Percentiles rank a stretch among this genome's conserved stretches.
Evolutionary conservation across 345 rosid genomes (phyloP).

Genomic region (Microthlaspi erraticum): DNA sequence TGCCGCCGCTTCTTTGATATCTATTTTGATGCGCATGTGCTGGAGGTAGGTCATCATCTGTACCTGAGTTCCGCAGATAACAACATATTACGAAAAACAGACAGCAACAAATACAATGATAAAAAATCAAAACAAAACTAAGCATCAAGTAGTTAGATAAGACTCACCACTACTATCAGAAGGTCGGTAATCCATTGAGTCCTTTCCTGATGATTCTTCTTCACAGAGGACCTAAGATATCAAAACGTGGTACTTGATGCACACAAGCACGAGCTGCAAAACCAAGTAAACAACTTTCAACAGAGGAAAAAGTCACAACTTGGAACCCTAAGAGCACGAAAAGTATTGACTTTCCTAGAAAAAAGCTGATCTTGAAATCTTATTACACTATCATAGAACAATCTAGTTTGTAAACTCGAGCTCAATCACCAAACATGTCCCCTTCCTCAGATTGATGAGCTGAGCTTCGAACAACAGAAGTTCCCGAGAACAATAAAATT

Average conservation of each 20-base stretch:
- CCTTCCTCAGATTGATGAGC: neutral
- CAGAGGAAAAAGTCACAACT: neutral
- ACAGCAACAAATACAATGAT: slow-evolving; percentile 11
- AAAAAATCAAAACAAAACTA: slow-evolving; percentile 15
- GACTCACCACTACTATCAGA: slow-evolving; percentile 79
- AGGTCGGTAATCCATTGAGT: slow-evolving; percentile 60
- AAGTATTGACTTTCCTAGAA: slow-evolving; percentile 3
- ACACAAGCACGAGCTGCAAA: slow-evolving; percentile 40
- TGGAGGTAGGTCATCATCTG: slow-evolving; percentile 98
- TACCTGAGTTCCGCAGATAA: slow-evolving; percentile 60
- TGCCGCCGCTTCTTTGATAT: slow-evolving; percentile 78
- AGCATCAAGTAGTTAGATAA: neutral
- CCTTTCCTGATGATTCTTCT: slow-evolving; percentile 23
- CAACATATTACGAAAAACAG: slow-evolving; percentile 15
- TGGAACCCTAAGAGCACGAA: neutral
- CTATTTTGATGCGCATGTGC: slow-evolving; percentile 85
- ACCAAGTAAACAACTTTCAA: slow-evolving; percentile 13
- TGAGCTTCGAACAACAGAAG: slow-evolving; percentile 6
- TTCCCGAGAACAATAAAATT: neutral
- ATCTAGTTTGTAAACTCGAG: slow-evolving; percentile 24
- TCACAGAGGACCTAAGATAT: slow-evolving; percentile 21
- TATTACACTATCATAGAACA: neutral
- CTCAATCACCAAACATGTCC: slow-evolving; percentile 6
- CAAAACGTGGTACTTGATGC: slow-evolving; percentile 25
- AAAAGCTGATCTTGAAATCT: neutral